A percentile compares a stretch with the other conserved stretches of the same genome.
phyloP scores from a whole-genome alignment of 805 yeast genomes.

The Kodamaea leandrae region DNA sequence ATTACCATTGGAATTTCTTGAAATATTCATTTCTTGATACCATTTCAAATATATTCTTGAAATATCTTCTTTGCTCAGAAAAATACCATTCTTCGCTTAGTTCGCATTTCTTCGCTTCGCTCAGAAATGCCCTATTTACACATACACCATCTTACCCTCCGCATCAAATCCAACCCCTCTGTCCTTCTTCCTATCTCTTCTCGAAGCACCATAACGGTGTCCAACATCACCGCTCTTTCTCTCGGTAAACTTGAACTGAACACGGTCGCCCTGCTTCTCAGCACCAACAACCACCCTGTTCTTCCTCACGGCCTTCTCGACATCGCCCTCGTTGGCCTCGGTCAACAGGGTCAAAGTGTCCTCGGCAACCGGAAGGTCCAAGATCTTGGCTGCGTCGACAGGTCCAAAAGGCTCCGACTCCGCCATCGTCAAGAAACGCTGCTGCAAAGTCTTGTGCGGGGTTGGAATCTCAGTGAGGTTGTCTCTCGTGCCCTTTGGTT shows the following conservation, averaged over 20 bases:
- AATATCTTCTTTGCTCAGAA: too few relatives aligned
- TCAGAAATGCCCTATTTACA: constrained; percentile 12
- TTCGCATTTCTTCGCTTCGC: not conserved
- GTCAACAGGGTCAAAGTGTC: constrained; percentile 69
- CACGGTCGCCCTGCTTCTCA: constrained; percentile 65
- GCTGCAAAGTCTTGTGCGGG: constrained; percentile 75
- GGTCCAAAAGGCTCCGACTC: constrained; percentile 97
- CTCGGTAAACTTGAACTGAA: constrained; percentile 69
- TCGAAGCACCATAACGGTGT: constrained; percentile 83
- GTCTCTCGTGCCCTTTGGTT: constrained; percentile 47
- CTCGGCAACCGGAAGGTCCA: constrained; percentile 85
- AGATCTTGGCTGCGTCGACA: constrained; percentile 83
- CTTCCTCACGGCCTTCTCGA: constrained; percentile 27
- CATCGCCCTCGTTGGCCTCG: constrained; percentile 51
- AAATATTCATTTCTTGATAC: too few relatives aligned
- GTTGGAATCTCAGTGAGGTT: constrained; percentile 93
- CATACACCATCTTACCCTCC: constrained; percentile 55
- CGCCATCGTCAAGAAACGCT: constrained; percentile 83
- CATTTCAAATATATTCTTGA: too few relatives aligned
- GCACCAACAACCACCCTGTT: constrained; percentile 49
- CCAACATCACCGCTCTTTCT: constrained; percentile 86
- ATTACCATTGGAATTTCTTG: too few relatives aligned
- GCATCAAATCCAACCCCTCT: constrained; percentile 71
- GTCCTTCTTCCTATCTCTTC: constrained; percentile 84
- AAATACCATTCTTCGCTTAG: not conserved